Evolutionary conservation across 306 rosid species (phyloP).

Genomic region (Vachellia collinsii): DNA sequence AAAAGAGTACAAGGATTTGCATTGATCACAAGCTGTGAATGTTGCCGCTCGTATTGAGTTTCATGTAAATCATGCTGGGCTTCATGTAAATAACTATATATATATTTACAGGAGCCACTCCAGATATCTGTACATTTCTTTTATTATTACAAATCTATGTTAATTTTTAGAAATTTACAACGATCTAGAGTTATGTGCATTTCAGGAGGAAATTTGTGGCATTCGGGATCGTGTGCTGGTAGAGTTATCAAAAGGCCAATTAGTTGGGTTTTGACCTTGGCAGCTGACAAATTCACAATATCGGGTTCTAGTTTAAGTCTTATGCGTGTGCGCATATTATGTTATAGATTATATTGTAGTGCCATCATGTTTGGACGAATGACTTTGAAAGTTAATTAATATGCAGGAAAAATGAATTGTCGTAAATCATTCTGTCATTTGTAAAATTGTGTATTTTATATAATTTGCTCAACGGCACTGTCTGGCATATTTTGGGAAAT

Average conservation of each 20-base stretch:
- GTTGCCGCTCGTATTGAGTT: background rate
- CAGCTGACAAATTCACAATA: background rate
- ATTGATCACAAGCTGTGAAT: background rate
- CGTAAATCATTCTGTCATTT: background rate
- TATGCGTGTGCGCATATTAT: background rate
- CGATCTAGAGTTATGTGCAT: background rate
- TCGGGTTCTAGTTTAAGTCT: background rate
- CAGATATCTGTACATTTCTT: background rate
- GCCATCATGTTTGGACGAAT: background rate
- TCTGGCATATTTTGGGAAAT: background rate
- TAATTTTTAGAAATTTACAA: background rate
- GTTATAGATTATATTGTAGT: background rate
- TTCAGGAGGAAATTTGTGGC: constrained; percentile 24
- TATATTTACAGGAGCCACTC: background rate
- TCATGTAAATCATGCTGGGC: background rate
- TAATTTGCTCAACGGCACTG: background rate
- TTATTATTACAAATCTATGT: background rate
- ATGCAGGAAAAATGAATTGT: background rate
- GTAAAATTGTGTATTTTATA: background rate
- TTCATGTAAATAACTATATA: background rate
- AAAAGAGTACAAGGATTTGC: background rate
- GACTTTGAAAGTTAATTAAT: background rate
- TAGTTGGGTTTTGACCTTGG: background rate
- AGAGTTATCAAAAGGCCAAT: constrained; percentile 14
- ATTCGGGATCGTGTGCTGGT: constrained; percentile 6